Percentiles rank a stretch among this genome's conserved stretches.
Conservation (phyloP, 257 asterid genomes). For the Striga asiatica region DNA sequence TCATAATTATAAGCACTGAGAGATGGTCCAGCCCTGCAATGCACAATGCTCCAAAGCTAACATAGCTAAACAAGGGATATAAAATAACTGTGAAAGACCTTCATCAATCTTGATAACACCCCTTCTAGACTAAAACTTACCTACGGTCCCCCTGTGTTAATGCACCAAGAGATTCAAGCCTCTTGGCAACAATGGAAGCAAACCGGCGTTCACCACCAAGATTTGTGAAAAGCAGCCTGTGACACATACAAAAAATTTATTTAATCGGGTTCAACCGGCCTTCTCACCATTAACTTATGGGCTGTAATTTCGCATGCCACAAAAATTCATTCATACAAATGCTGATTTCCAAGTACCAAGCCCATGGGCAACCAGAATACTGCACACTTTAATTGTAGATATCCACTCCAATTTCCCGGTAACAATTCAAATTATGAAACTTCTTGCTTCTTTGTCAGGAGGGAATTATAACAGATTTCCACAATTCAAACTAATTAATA, state of each 20-base stretch:
- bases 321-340: background rate
- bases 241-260: conserved; percentile 6
- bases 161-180: conserved; percentile 97
- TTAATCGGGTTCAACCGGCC: conserved; percentile 5
- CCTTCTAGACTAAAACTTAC: conserved; percentile 26
- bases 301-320: conserved; percentile 2
- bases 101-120: background rate
- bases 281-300: background rate
- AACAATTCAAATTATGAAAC: background rate
- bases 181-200: conserved; percentile 96
- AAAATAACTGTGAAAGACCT: conserved; percentile 5
- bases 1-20: conserved; percentile 94
- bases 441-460: background rate
- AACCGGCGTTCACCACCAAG: conserved; percentile 98
- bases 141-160: conserved; percentile 98
- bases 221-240: conserved; percentile 83
- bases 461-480: background rate
- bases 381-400: background rate
- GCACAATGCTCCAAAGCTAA: conserved; percentile 10
- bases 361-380: background rate
- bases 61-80: conserved; percentile 3
- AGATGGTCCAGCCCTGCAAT: conserved; percentile 95
- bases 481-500: background rate
- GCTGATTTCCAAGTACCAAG: conserved; percentile 6
- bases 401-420: background rate